Evolutionary conservation across 305 asterid genomes (phyloP).

Genomic region (Ilex paraguariensis): DNA sequence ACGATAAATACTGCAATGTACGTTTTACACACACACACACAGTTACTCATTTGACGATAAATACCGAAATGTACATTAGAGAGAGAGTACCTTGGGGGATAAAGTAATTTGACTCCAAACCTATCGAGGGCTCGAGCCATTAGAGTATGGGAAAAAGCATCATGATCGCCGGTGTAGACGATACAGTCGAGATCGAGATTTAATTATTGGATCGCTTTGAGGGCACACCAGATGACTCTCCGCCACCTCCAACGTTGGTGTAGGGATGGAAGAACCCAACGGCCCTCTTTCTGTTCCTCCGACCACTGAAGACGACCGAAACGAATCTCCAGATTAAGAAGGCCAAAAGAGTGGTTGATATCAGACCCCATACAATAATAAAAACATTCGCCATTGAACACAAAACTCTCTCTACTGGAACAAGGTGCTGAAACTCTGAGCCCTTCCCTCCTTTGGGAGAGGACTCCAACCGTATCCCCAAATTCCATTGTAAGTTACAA

Average conservation of each 20-base stretch:
- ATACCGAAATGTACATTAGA: too few relatives aligned
- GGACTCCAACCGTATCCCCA: too few relatives aligned
- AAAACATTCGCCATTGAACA: too few relatives aligned
- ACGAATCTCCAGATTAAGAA: conserved; percentile 24
- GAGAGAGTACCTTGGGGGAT: conserved; percentile 49
- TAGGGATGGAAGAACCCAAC: conserved; percentile 40
- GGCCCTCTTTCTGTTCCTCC: conserved; percentile 42
- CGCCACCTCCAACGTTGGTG: conserved; percentile 86
- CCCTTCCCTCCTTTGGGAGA: too few relatives aligned
- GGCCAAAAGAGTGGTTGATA: conserved; percentile 21
- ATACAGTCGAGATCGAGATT: conserved; percentile 68
- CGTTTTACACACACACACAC: too few relatives aligned
- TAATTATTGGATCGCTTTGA: conserved; percentile 80
- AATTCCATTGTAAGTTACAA: too few relatives aligned
- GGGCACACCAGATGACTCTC: conserved; percentile 96
- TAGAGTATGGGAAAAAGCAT: conserved; percentile 64
- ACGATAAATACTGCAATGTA: too few relatives aligned
- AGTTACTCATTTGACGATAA: too few relatives aligned
- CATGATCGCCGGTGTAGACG: conserved; percentile 84
- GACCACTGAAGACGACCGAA: conserved; percentile 27
- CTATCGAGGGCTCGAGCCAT: conserved; percentile 67
- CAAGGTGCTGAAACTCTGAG: too few relatives aligned
- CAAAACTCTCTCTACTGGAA: too few relatives aligned
- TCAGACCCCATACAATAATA: conserved; percentile 11
- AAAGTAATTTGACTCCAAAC: conserved; percentile 71